Percentiles rank a stretch among this genome's conserved stretches.
phyloP scores from a whole-genome alignment of 2,329 filamentous ascomycete genomes.

The Monosporascus sp. region DNA sequence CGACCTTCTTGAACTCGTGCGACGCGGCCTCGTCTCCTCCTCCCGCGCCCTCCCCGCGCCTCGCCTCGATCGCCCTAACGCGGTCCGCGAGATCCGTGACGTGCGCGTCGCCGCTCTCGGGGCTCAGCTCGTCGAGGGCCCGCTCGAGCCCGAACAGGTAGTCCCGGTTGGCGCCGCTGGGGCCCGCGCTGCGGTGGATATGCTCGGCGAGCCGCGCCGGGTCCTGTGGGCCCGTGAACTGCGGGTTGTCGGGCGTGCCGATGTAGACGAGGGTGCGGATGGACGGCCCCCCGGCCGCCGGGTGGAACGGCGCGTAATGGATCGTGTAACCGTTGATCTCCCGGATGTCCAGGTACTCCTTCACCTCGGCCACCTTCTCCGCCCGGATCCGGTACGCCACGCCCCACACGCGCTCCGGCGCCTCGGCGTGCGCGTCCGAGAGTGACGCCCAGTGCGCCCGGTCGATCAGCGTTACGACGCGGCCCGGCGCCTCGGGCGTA shows the following conservation, averaged over 20 bases:
- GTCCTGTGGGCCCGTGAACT: conserved; percentile 83
- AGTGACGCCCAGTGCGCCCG: conserved; percentile 76
- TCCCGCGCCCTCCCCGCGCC: conserved; percentile 10
- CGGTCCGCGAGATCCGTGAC: conserved; percentile 74
- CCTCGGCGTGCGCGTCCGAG: conserved; percentile 58
- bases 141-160: conserved; percentile 79
- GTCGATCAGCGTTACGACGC: conserved; percentile 90
- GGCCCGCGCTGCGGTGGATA: conserved; percentile 71
- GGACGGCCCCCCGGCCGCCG: conserved; percentile 35
- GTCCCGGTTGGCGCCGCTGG: conserved; percentile 84
- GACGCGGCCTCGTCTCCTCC: conserved; percentile 6
- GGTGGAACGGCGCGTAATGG: conserved; percentile 81
- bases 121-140: conserved; percentile 66
- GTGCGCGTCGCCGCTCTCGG: conserved; percentile 77
- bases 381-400: conserved; percentile 81
- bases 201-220: conserved; percentile 72
- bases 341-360: conserved; percentile 86
- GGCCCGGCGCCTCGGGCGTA: conserved; percentile 78
- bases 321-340: conserved; percentile 98
- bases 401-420: conserved; percentile 74
- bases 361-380: conserved; percentile 71
- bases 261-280: conserved; percentile 78
- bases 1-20: conserved; percentile 37
- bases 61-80: conserved; percentile 57
- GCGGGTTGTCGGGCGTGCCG: conserved; percentile 85